Base-by-base conservation (phyloP, 441 rosid genomes). In the Pelargonium fulgidum region DNA sequence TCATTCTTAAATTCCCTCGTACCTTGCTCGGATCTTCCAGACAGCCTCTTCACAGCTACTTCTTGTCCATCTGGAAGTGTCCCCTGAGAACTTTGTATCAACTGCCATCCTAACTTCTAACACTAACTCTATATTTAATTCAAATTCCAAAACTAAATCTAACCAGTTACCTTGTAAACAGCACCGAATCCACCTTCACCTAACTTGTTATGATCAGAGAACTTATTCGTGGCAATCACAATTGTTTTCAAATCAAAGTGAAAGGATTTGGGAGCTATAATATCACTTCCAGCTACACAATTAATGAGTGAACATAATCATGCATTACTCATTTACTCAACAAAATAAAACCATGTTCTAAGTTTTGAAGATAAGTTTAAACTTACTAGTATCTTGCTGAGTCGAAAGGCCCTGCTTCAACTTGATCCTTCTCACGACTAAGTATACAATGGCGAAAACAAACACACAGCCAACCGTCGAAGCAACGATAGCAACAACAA, bases 111-210 rank as follows among this genome's bases (percentile, higher is more conserved):
- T 45, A 45, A 10, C 11, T 45, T 7, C 13, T 10, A 45, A 45
- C 19, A 16, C 47, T 77, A 10, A 9, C 47, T 0, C 13, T 10
- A 9, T 7, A 1, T 1, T 42, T 47, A 3, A n/a, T 24, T 24
- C 1, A 24, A 47, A 11, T 47, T 9, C 4, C 52, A 47, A 47
- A 9, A 3, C 13, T 58, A 0, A 16, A 1, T 9, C 50, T 50
- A 9, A 8, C 45, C 10, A 6, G 16, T 14, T 10, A 83, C 84
- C 84, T 77, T 79, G 73, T 77, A 82, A 59, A 84, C 85, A 7
- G 69, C 54, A 4, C 83, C 86, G 69, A 83, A 83, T 50, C 85
- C 84, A 69, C 92, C 89, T 42, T 39, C 76, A 29, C 88, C 90
- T 66, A 87, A 70, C 76, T 76, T 80, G 33, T 68, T 73, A 41